Percentiles rank a stretch among this genome's conserved stretches.
Evolutionary conservation across 2,329 filamentous ascomycete species (phyloP).

Genomic region (Calonectria henricotiae): DNA sequence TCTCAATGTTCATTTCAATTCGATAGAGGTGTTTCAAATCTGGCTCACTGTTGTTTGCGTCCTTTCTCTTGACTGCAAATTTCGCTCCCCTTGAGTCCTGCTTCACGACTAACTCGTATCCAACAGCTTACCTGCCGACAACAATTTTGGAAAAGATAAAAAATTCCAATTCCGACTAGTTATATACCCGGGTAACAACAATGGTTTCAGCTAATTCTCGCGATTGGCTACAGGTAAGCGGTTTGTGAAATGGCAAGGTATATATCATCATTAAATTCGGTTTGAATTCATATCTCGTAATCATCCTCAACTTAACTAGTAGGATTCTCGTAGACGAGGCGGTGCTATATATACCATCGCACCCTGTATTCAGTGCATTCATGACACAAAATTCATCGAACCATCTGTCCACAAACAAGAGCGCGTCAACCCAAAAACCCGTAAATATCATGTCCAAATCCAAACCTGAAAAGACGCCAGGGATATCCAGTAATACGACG

Average conservation of each 20-base stretch:
- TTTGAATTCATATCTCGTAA: conserved; percentile 29
- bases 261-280: not conserved
- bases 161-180: too few species aligned
- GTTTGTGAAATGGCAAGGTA: not conserved
- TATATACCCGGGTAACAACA: too few species aligned
- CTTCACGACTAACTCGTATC: too few species aligned
- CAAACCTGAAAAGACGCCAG: conserved; percentile 6
- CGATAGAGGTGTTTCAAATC: too few species aligned
- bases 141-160: too few species aligned
- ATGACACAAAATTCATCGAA: not conserved
- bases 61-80: too few species aligned
- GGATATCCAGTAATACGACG: conserved; percentile 2
- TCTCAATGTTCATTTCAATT: too few species aligned
- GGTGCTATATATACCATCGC: conserved; percentile 4
- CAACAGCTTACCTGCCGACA: too few species aligned
- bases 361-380: conserved; percentile 1
- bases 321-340: conserved; percentile 3
- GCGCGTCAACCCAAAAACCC: not conserved
- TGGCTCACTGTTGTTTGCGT: too few species aligned
- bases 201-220: not conserved
- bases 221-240: too few species aligned
- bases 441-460: not conserved
- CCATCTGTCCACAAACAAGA: not conserved
- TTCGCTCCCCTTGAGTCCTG: too few species aligned
- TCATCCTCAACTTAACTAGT: conserved; percentile 13